These are phyloP conservation scores for Microdochium trichocladiopsis DNA, from an alignment of 2,329 filamentous ascomycete species.

Conservation along the genomic window DNA sequence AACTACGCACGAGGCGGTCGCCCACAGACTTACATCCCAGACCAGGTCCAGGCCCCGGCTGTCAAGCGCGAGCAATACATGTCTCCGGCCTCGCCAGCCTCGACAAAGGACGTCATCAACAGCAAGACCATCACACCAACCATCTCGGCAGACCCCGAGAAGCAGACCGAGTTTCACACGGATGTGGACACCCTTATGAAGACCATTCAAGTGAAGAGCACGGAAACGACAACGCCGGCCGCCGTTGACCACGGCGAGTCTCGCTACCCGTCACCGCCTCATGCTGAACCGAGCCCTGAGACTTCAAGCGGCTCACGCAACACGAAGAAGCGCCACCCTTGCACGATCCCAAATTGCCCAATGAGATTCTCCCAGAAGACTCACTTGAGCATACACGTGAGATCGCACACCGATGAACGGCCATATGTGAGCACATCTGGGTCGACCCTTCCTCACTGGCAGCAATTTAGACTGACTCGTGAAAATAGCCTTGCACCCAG, in stretches of 20 bases:
- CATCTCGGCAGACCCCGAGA: constrained; percentile 35
- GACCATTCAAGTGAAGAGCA: constrained; percentile 66
- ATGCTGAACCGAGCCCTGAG: constrained; percentile 12
- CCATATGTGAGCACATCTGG: constrained; percentile 63
- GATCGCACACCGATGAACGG: constrained; percentile 83
- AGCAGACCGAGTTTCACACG: constrained; percentile 64
- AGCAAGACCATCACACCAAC: constrained; percentile 37
- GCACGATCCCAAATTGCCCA: constrained; percentile 64
- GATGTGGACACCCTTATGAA: constrained; percentile 85
- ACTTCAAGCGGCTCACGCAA: constrained; percentile 2
- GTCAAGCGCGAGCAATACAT: constrained; percentile 25
- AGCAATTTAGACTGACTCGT: constrained; percentile 3
- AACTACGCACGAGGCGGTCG: constrained; percentile 12
- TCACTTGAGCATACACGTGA: constrained; percentile 82
- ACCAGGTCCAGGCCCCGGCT: constrained; percentile 20
- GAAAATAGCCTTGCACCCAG: constrained; percentile 56
- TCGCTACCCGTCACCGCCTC: constrained; percentile 21
- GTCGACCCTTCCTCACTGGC: not conserved
- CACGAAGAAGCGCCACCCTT: constrained; percentile 61
- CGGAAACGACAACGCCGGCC: constrained; percentile 19
- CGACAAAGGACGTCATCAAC: constrained; percentile 6
- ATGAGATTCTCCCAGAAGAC: constrained; percentile 90
- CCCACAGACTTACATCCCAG: constrained; percentile 11
- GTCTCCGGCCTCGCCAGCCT: constrained; percentile 7
- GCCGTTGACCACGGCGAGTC: constrained; percentile 16